phyloP scores from a whole-genome alignment of 2,329 filamentous ascomycete genomes.

The Monosporascus cannonballus region DNA sequence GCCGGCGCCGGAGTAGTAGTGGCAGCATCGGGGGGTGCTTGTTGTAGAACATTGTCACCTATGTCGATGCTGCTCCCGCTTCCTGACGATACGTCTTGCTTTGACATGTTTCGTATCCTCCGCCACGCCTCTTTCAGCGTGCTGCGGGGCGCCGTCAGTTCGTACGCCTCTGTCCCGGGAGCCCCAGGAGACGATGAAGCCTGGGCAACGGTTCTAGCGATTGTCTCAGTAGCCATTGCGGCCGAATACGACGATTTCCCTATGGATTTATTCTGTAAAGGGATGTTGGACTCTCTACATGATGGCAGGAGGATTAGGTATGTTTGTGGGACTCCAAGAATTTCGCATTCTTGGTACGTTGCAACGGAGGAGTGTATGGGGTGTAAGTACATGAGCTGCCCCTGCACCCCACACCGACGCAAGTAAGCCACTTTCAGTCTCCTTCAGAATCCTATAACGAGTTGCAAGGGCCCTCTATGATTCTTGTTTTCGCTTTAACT shows the following conservation, averaged over 20 bases:
- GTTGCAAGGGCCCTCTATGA: too few relatives aligned
- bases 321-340: too few relatives aligned
- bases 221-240: constrained; percentile 3
- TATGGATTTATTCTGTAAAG: too few relatives aligned
- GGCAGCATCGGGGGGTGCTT: neutral
- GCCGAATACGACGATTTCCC: neutral
- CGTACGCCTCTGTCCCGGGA: neutral
- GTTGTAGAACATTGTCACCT: neutral
- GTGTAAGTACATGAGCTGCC: too few relatives aligned
- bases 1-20: neutral
- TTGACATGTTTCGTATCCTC: neutral
- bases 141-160: neutral
- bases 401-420: too few relatives aligned
- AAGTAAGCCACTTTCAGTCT: too few relatives aligned
- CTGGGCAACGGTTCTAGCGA: neutral
- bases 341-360: too few relatives aligned
- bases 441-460: too few relatives aligned
- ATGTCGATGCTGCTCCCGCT: neutral
- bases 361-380: too few relatives aligned
- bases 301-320: too few relatives aligned
- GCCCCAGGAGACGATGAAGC: neutral
- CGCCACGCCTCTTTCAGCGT: neutral
- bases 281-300: too few relatives aligned
- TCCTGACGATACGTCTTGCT: neutral
- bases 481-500: too few relatives aligned